These are phyloP conservation scores for Peribolospora baueri DNA, from an alignment of 768 basidiomycete genomes.

Conservation along the genomic window DNA sequence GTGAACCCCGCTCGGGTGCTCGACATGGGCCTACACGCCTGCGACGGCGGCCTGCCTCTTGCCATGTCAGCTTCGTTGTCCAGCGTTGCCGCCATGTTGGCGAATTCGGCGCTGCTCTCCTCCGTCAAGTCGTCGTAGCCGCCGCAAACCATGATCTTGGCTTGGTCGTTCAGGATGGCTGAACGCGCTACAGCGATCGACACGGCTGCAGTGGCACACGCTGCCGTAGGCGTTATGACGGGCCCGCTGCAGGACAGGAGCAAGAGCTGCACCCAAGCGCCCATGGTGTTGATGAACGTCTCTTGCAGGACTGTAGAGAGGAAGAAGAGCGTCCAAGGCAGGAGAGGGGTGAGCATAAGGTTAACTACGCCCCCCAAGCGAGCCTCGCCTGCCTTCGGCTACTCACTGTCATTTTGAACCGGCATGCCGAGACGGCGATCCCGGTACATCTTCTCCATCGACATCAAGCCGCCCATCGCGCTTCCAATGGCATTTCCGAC, in stretches of 20 bases:
- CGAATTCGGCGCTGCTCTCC: conserved; percentile 98
- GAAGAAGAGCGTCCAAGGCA: no score
- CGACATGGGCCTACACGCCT: conserved; percentile 94
- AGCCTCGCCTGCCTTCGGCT: no score
- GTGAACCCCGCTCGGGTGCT: conserved; percentile 83
- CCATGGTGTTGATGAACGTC: conserved; percentile 98
- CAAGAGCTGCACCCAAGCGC: conserved; percentile 89
- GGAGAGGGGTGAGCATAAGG: no score
- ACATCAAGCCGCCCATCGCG: conserved; percentile 89
- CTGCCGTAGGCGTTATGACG: conserved; percentile 96
- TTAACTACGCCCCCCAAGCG: no score
- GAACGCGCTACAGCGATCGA: conserved; percentile 97
- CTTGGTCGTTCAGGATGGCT: conserved; percentile 77
- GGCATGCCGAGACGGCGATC: conserved; percentile 94
- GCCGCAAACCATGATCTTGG: conserved; percentile 97
- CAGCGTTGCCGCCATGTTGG: conserved; percentile 98
- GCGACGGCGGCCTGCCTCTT: conserved; percentile 95
- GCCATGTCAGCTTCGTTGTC: conserved; percentile 92
- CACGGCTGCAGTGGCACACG: conserved; percentile 92
- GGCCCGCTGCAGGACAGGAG: conserved; percentile 89
- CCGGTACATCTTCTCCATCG: conserved; percentile 90
- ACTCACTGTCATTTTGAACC: conserved; percentile 71
- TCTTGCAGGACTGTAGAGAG: conserved; percentile 39
- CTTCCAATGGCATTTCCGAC: conserved; percentile 83
- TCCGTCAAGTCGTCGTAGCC: conserved; percentile 96